Conservation (phyloP, 2,329 filamentous ascomycete genomes). For the Ceratocystis colombiana region DNA sequence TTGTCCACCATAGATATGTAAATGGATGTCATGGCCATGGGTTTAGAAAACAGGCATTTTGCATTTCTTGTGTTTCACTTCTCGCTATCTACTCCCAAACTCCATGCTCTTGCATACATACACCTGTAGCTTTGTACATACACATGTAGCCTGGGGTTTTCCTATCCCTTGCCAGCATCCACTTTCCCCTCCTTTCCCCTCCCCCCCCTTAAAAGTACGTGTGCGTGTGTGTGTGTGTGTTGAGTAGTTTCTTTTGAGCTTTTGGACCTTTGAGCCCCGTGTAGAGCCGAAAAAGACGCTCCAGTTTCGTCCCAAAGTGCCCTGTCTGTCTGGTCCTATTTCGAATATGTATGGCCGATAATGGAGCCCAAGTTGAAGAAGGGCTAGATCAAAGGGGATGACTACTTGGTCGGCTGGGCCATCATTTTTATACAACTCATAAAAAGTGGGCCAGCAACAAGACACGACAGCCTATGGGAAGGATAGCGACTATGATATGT, state of each 20-base stretch:
- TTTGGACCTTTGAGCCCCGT: background rate
- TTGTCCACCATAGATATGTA: too few relatives aligned
- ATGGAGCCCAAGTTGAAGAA: too few relatives aligned
- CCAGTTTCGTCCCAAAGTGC: background rate
- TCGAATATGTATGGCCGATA: background rate
- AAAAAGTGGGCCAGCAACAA: too few relatives aligned
- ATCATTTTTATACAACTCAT: too few relatives aligned
- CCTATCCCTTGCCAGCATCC: slow-evolving; percentile 9
- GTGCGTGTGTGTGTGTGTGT: background rate
- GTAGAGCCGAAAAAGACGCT: background rate
- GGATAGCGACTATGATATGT: too few relatives aligned
- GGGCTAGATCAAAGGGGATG: too few relatives aligned
- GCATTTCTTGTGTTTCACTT: background rate
- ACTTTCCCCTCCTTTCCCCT: background rate
- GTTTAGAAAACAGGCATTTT: background rate
- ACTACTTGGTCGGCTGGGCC: too few relatives aligned
- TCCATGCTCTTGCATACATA: background rate
- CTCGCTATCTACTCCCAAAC: slow-evolving; percentile 3
- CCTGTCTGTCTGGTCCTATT: background rate
- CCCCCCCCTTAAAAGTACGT: slow-evolving; percentile 4
- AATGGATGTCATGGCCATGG: too few relatives aligned
- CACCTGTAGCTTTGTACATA: background rate
- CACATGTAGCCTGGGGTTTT: background rate
- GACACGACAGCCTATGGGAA: too few relatives aligned
- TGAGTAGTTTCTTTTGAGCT: background rate